These are phyloP conservation scores for Lachancea fermentati DNA, from an alignment of 805 yeast genomes.

Conservation along the genomic window DNA sequence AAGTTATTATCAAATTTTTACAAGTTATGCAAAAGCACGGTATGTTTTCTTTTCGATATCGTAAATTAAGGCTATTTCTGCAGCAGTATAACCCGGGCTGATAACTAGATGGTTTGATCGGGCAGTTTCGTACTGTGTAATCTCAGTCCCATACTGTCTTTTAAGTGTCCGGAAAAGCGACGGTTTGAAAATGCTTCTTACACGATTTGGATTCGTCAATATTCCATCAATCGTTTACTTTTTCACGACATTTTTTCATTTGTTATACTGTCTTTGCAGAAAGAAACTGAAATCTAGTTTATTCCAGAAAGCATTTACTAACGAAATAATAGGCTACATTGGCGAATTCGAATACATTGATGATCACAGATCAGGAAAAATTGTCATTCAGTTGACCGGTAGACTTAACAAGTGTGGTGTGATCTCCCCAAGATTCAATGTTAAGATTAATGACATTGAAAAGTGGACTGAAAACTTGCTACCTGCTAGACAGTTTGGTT, in stretches of 20 bases:
- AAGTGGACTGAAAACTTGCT: conserved; percentile 97
- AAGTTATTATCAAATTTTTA: conserved; percentile 93
- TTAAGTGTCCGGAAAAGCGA: conserved; percentile 90
- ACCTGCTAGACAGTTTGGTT: conserved; percentile 99
- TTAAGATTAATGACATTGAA: conserved; percentile 89
- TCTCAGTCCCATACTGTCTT: conserved; percentile 91
- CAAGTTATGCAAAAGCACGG: conserved; percentile 98
- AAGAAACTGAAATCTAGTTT: background rate
- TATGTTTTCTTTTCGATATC: conserved; percentile 23
- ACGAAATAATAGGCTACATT: conserved; percentile 53
- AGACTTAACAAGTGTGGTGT: conserved; percentile 99
- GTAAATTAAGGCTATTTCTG: background rate
- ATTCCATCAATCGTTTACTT: conserved; percentile 54
- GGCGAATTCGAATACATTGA: conserved; percentile 98
- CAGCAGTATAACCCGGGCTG: conserved; percentile 61
- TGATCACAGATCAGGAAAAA: conserved; percentile 98
- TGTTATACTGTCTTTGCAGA: background rate
- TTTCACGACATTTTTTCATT: conserved; percentile 48
- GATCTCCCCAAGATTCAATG: conserved; percentile 97
- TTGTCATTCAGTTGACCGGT: conserved; percentile 93
- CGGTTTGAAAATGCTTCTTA: conserved; percentile 56
- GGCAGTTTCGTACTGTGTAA: conserved; percentile 30
- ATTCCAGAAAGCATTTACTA: conserved; percentile 8
- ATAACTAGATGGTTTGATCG: conserved; percentile 97
- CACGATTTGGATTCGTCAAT: conserved; percentile 43